Percentiles rank a stretch among this genome's conserved stretches.
Evolutionary conservation across 1,284 basidiomycete genomes (phyloP).

Genomic region (Anthracocystis walkeri): DNA sequence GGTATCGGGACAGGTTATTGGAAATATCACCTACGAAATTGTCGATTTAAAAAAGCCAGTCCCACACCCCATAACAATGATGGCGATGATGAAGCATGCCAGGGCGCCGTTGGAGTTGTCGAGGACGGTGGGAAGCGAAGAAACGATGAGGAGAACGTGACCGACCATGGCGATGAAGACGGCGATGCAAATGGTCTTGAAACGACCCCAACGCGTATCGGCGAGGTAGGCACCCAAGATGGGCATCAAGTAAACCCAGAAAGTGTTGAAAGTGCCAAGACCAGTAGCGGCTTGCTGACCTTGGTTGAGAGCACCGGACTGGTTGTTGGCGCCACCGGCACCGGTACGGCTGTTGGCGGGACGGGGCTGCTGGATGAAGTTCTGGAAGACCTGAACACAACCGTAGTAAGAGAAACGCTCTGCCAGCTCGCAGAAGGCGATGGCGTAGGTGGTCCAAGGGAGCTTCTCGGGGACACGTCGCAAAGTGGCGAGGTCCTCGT

Average conservation of each 20-base stretch:
- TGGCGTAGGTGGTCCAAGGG: constrained; percentile 61
- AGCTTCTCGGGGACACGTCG: constrained; percentile 66
- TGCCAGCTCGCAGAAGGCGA: constrained; percentile 68
- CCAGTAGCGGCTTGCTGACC: constrained; percentile 67
- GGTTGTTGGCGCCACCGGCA: constrained; percentile 49
- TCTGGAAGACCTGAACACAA: constrained; percentile 63
- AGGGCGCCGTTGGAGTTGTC: constrained; percentile 73
- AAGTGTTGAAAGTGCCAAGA: constrained; percentile 67
- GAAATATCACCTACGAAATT: constrained; percentile 9
- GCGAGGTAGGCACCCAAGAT: constrained; percentile 70
- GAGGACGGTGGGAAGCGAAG: constrained; percentile 79
- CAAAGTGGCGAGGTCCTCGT: constrained; percentile 61
- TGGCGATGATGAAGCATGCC: constrained; percentile 74
- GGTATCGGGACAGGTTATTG: too few species aligned
- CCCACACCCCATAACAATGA: constrained; percentile 71
- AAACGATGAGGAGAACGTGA: constrained; percentile 80
- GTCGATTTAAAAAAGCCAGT: constrained; percentile 82
- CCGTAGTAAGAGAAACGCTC: constrained; percentile 69
- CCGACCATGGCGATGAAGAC: constrained; percentile 70
- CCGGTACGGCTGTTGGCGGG: constrained; percentile 59
- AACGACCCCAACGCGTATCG: constrained; percentile 71
- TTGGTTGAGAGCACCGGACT: constrained; percentile 63
- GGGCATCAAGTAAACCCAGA: constrained; percentile 65
- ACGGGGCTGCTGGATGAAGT: constrained; percentile 62
- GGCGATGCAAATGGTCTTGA: constrained; percentile 71